A percentile compares a stretch with the other conserved stretches of the same genome.
phyloP scores from a whole-genome alignment of 176 grass and related monocot genomes.

The Paspalum notatum region DNA sequence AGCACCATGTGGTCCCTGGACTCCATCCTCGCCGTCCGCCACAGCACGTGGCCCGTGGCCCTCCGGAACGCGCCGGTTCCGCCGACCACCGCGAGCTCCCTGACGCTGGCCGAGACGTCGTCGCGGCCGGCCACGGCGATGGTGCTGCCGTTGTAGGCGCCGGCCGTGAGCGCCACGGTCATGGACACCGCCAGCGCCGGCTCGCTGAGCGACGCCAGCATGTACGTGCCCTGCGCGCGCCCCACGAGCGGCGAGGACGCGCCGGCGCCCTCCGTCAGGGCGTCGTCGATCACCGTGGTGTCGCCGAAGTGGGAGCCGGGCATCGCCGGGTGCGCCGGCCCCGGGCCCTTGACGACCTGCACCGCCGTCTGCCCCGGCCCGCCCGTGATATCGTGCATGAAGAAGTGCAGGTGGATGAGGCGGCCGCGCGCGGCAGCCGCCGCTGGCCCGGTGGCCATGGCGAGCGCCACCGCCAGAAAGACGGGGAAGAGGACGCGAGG shows the following conservation, averaged over 20 bases:
- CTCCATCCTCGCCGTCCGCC: slow-evolving; percentile 45
- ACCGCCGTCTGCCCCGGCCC: slow-evolving; percentile 44
- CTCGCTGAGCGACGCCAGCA: slow-evolving; percentile 12
- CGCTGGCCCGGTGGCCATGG: neutral
- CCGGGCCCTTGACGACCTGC: slow-evolving; percentile 30
- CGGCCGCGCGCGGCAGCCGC: neutral
- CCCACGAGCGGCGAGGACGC: slow-evolving; percentile 37
- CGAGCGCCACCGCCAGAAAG: slow-evolving; percentile 4
- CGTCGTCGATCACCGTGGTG: slow-evolving; percentile 53
- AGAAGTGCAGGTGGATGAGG: slow-evolving; percentile 45
- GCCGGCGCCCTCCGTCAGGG: slow-evolving; percentile 41
- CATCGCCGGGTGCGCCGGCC: slow-evolving; percentile 24
- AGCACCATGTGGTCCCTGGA: slow-evolving; percentile 43
- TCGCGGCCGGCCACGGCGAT: slow-evolving; percentile 35
- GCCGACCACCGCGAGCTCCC: slow-evolving; percentile 52
- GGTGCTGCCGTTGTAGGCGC: slow-evolving; percentile 44
- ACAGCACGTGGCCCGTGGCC: slow-evolving; percentile 44
- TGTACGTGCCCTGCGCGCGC: slow-evolving; percentile 46
- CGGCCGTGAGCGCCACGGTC: slow-evolving; percentile 37
- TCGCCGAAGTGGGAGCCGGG: slow-evolving; percentile 52
- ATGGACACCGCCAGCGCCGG: slow-evolving; percentile 35
- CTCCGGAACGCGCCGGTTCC: slow-evolving; percentile 49
- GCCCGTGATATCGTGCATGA: slow-evolving; percentile 55
- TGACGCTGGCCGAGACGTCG: slow-evolving; percentile 10
- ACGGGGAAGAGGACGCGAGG: slow-evolving; percentile 15